Evolutionary conservation across 2,329 filamentous ascomycete species (phyloP).

Genomic region (Sporothrix protearum): DNA sequence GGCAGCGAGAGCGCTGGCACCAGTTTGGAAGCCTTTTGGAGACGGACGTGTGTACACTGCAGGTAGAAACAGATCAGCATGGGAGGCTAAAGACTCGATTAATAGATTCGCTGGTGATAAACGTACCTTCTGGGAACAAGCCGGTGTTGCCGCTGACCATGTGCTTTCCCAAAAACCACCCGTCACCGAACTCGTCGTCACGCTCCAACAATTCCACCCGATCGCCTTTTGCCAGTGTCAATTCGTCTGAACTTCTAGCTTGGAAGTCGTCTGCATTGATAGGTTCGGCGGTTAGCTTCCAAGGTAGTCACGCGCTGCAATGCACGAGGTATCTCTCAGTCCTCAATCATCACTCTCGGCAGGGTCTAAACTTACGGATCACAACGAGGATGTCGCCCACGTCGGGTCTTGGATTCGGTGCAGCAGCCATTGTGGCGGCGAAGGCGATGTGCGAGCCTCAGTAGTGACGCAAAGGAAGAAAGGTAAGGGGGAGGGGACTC

Average conservation of each 20-base stretch:
- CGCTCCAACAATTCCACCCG: constrained; percentile 78
- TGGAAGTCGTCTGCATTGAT: constrained; percentile 75
- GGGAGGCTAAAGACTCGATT: constrained; percentile 7
- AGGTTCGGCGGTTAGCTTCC: constrained; percentile 6
- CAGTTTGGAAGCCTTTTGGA: constrained; percentile 42
- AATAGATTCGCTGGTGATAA: constrained; percentile 13
- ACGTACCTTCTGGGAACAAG: constrained; percentile 76
- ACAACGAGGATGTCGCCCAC: constrained; percentile 66
- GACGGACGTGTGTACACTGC: constrained; percentile 58
- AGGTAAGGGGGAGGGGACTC: neutral
- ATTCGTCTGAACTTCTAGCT: constrained; percentile 87
- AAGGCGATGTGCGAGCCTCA: neutral
- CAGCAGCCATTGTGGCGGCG: constrained; percentile 35
- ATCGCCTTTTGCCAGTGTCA: constrained; percentile 81
- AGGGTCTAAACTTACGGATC: constrained; percentile 57
- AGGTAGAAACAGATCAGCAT: constrained; percentile 33
- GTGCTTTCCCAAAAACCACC: constrained; percentile 78
- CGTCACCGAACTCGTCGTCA: constrained; percentile 85
- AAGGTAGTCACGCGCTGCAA: neutral
- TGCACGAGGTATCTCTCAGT: neutral
- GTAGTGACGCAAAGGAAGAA: neutral
- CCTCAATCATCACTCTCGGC: neutral
- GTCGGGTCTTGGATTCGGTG: constrained; percentile 47
- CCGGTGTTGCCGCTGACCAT: constrained; percentile 69
- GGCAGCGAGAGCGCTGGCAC: constrained; percentile 30